phyloP scores from a whole-genome alignment of 169 alveolate species.

The Plasmodium gonderi region DNA sequence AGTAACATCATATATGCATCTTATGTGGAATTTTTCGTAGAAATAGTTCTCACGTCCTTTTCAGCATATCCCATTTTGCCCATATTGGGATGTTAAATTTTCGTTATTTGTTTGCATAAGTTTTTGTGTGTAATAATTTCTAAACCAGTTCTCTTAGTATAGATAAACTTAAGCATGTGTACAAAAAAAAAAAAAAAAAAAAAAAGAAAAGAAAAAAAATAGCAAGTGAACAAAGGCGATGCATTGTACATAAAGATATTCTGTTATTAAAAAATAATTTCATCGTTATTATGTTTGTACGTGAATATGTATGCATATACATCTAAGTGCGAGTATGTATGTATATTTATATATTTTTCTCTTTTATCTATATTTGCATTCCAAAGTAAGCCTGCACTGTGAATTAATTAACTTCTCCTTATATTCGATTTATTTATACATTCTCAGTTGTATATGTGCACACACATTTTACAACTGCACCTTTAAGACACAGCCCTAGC shows the following conservation, averaged over 20 bases:
- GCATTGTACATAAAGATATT: too few relatives aligned
- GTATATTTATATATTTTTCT: background rate
- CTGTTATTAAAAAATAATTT: too few relatives aligned
- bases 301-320: background rate
- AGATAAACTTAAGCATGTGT: too few relatives aligned
- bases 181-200: too few relatives aligned
- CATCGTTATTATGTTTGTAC: slow-evolving; percentile 1
- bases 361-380: background rate
- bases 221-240: too few relatives aligned
- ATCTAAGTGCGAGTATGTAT: background rate
- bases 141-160: background rate
- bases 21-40: background rate
- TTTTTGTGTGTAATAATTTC: background rate
- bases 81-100: background rate
- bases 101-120: background rate
- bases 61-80: background rate
- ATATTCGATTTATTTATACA: too few relatives aligned
- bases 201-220: too few relatives aligned
- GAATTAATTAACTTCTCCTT: background rate
- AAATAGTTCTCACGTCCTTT: background rate
- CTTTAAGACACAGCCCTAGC: too few relatives aligned
- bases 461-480: too few relatives aligned
- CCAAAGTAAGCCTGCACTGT: background rate
- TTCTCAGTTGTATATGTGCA: too few relatives aligned
- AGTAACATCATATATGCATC: background rate